Evolutionary conservation across 192 early-diverging fungal species (phyloP).

Genomic region (Coemansia sp.): DNA sequence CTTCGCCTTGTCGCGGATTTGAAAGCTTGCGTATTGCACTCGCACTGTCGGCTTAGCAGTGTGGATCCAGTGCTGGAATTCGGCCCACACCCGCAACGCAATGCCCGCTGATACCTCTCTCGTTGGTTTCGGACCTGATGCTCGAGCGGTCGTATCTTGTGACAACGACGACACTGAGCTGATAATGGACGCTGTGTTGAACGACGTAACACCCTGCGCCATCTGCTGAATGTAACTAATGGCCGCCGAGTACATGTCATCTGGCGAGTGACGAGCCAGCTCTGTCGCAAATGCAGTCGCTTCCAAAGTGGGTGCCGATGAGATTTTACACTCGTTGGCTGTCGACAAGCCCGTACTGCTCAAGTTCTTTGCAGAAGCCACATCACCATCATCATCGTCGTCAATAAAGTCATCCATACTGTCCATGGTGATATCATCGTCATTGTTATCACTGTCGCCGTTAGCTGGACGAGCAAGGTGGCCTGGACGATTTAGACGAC

Average conservation of each 20-base stretch:
- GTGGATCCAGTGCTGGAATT: constrained; percentile 32
- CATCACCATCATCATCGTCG: background rate
- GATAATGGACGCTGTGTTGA: no score
- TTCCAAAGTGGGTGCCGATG: background rate
- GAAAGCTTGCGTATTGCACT: background rate
- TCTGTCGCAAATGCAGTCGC: background rate
- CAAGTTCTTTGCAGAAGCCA: background rate
- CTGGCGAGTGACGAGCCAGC: constrained; percentile 8
- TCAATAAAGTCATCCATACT: constrained; percentile 54
- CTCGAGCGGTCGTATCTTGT: no score
- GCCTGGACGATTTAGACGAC: background rate
- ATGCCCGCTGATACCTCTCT: background rate
- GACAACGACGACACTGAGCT: no score
- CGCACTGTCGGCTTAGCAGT: background rate
- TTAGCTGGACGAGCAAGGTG: background rate
- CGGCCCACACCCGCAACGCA: constrained; percentile 30
- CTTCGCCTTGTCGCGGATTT: background rate
- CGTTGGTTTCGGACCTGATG: background rate
- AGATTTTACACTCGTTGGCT: background rate
- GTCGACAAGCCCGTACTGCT: background rate
- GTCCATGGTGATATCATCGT: constrained; percentile 16
- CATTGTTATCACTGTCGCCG: background rate
- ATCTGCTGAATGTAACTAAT: constrained; percentile 7
- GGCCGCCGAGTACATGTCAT: constrained; percentile 5
- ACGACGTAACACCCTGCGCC: constrained; percentile 4